Evolutionary conservation across 2,329 filamentous ascomycete genomes (phyloP), one percentile per base, ranked within the genome.

Genomic region (Botrytis squamosa): DNA sequence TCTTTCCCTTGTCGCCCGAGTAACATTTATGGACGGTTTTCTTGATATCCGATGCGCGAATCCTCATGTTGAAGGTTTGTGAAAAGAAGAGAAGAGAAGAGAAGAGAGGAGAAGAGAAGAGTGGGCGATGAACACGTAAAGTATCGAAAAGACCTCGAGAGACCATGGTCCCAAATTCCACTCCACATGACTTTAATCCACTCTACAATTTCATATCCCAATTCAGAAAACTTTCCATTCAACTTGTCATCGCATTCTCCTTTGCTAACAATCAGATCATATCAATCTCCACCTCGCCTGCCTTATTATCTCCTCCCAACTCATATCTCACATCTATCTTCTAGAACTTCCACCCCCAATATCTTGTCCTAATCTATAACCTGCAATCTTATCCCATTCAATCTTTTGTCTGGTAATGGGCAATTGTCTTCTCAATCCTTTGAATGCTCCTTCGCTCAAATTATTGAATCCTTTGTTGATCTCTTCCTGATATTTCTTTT

Each of bases 331-430:
- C 6, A 59, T 49, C 74, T 84, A 89, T 82, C 85, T 84, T 81
- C 85, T 86, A 66, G 85, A 85, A 78, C 89, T 89, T 71, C 90
- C 90, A 68, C 91, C 91, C 29, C 91, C 90, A 82, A 94, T 93
- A 81, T 93, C 92, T 83, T 94, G 92, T 40, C 93, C 92, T 78
- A 97, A 86, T 75, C 94, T 88, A 85, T 99, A 99, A 78, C 94
- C 94, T 64, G 93, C 92, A 77, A 99, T 93, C 86, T 97, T 98
- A 83, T 99, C 95, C 96, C 96, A 99, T 84, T 99, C 96, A 79
- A 99, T 95, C 88, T 98, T 98, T 86, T 99, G 96, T 81, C 96
- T 91, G 75, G 96, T 99, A 75, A 99, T 94, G 0, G 96, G 96
- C 82, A 99, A 85, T 84, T 98, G 96, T 84, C 96, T 90, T 81